Percentiles rank a stretch among this genome's conserved stretches.
Evolutionary conservation across 305 asterid genomes (phyloP).

Genomic region (Salvia sclarea): DNA sequence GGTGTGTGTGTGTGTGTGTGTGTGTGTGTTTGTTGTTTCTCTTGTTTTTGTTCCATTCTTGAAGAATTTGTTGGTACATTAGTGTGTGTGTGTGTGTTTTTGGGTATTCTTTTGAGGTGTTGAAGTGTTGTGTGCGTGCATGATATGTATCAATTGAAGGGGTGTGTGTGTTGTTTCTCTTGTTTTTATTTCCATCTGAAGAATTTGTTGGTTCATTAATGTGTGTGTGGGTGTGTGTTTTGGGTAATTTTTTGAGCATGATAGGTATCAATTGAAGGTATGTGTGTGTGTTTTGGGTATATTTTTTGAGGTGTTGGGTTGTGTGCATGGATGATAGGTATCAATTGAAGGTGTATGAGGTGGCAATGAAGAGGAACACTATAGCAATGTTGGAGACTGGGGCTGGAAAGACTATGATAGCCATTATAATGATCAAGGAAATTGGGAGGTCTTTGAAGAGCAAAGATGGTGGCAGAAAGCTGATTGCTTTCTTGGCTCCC

Average conservation of each 20-base stretch:
- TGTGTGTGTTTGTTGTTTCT: too few species aligned
- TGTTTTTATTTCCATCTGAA: too few species aligned
- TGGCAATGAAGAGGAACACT: conserved; percentile 77
- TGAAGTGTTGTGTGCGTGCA: conserved; percentile 15
- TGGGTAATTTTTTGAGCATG: too few species aligned
- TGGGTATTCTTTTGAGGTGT: conserved; percentile 10
- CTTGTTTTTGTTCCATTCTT: conserved; percentile 9
- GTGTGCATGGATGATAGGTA: conserved; percentile 39
- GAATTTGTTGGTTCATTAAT: too few species aligned
- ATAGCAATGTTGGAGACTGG: conserved; percentile 67
- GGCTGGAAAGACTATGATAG: conserved; percentile 60
- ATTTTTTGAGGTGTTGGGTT: conserved; percentile 10
- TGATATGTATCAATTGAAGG: conserved; percentile 58
- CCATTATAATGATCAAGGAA: conserved; percentile 72
- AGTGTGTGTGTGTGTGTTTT: background rate
- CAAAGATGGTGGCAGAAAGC: conserved; percentile 49
- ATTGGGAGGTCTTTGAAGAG: conserved; percentile 52
- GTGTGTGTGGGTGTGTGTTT: too few species aligned
- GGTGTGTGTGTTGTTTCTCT: too few species aligned
- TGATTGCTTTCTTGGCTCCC: conserved; percentile 74
- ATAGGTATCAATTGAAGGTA: too few species aligned
- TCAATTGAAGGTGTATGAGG: conserved; percentile 64
- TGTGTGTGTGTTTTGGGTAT: background rate
- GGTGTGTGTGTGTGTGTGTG: too few species aligned
- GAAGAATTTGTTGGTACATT: conserved; percentile 4